These are phyloP conservation scores for Setaria viridis DNA, from an alignment of 202 grass and related monocot species.

Conservation along the genomic window DNA sequence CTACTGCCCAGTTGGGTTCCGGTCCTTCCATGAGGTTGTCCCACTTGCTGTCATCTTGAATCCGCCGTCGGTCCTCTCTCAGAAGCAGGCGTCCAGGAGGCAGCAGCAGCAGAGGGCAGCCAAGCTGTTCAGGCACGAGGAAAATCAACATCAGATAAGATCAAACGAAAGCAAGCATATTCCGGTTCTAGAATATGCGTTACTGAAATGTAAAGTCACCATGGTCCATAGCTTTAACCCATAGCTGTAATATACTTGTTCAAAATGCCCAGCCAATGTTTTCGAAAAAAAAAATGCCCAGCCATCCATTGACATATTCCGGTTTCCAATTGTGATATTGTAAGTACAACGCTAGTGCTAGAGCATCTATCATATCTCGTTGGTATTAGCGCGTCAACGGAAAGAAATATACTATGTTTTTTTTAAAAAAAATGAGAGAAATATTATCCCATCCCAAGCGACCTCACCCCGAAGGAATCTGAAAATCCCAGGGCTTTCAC, in stretches of 20 bases:
- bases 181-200: background rate
- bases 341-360: background rate
- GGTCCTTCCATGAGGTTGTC: background rate
- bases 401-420: conserved; percentile 5
- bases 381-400: conserved; percentile 24
- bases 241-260: background rate
- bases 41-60: background rate
- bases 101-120: conserved; percentile 95
- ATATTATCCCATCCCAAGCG: background rate
- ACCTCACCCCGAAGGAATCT: conserved; percentile 31
- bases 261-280: background rate
- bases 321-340: background rate
- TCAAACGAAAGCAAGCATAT: background rate
- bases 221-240: background rate
- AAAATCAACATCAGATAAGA: background rate
- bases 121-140: conserved; percentile 56
- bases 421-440: background rate
- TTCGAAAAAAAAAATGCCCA: background rate
- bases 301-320: conserved; percentile 5
- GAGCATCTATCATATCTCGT: conserved; percentile 18
- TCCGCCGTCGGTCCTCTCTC: background rate
- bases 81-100: conserved; percentile 91
- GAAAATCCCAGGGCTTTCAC: background rate
- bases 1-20: conserved; percentile 9
- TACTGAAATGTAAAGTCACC: background rate